Percentiles rank a stretch among this genome's conserved stretches.
phyloP scores from a whole-genome alignment of 1,284 basidiomycete species.

The Malassezia equina region DNA sequence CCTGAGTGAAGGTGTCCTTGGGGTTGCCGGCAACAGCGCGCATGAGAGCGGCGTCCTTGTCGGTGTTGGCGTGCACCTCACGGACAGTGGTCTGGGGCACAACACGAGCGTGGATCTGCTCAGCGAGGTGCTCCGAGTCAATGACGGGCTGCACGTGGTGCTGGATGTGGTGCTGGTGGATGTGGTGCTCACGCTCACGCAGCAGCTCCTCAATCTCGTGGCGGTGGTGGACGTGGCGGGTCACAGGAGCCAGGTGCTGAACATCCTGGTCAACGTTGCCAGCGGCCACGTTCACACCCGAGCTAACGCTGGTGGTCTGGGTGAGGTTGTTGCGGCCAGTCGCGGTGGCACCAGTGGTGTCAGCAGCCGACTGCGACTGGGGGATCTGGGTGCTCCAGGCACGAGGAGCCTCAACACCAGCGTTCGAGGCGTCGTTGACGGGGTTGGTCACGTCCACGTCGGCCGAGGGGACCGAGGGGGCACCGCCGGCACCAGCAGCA shows the following conservation, averaged over 20 bases:
- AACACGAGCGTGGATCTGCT: constrained; percentile 35
- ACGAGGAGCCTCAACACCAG: not conserved
- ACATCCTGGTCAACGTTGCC: constrained; percentile 46
- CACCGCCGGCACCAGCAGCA: not conserved
- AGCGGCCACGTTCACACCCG: constrained; percentile 32
- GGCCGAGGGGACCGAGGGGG: not conserved
- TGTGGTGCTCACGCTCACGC: constrained; percentile 45
- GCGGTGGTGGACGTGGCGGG: constrained; percentile 38
- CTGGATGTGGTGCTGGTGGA: constrained; percentile 47
- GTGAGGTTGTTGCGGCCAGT: constrained; percentile 13
- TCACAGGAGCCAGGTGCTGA: constrained; percentile 46
- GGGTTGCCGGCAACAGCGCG: constrained; percentile 36
- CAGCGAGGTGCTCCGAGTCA: constrained; percentile 41
- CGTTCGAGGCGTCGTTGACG: not conserved
- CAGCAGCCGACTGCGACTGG: constrained; percentile 3
- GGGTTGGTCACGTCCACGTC: not conserved
- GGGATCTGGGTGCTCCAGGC: not conserved
- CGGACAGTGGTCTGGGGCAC: constrained; percentile 37
- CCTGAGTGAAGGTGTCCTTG: constrained; percentile 32
- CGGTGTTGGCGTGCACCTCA: constrained; percentile 44
- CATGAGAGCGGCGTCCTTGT: constrained; percentile 45
- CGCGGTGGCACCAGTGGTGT: not conserved
- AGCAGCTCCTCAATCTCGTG: constrained; percentile 48
- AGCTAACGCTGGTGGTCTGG: constrained; percentile 16
- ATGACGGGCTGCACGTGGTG: constrained; percentile 48